Evolutionary conservation across 106 monocot species (phyloP).

Genomic region (Chionographis japonica): DNA sequence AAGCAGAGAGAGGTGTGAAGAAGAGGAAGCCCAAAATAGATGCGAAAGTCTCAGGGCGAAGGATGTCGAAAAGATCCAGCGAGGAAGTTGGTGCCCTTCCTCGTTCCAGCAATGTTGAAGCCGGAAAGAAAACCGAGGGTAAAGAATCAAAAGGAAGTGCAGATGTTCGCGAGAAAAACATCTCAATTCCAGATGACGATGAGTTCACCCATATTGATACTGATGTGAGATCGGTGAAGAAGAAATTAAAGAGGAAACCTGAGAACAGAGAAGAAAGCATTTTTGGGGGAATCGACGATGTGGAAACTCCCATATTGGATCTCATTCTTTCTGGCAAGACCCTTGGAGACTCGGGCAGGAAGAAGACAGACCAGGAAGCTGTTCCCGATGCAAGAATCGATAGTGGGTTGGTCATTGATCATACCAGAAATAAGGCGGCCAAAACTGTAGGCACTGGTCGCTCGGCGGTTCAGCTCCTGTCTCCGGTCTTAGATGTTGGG

Average conservation of each 20-base stretch:
- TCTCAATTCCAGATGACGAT: not conserved
- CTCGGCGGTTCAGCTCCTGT: constrained; percentile 6
- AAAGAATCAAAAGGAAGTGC: not conserved
- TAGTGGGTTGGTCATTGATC: constrained; percentile 19
- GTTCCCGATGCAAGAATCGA: constrained; percentile 4
- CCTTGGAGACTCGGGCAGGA: not conserved
- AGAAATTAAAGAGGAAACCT: constrained; percentile 14
- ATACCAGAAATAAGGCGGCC: constrained; percentile 30
- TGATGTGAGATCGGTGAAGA: constrained; percentile 1
- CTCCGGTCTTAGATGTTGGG: constrained; percentile 18
- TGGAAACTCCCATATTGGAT: constrained; percentile 33
- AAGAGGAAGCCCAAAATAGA: constrained; percentile 28
- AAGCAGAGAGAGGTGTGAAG: constrained; percentile 18
- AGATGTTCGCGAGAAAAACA: not conserved
- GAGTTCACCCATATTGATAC: not conserved
- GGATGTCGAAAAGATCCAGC: not conserved
- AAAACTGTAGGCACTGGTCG: constrained; percentile 8
- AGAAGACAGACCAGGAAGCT: not conserved
- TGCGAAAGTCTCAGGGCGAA: not conserved
- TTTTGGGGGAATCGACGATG: constrained; percentile 29
- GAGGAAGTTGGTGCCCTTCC: constrained; percentile 1
- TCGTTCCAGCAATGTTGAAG: not conserved
- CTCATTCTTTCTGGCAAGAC: constrained; percentile 16
- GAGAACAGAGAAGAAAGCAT: constrained; percentile 1
- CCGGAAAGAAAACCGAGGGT: constrained; percentile 11